These are phyloP conservation scores for Metroxylon sagu DNA, from an alignment of 176 grass and related monocot species.

Conservation along the genomic window DNA sequence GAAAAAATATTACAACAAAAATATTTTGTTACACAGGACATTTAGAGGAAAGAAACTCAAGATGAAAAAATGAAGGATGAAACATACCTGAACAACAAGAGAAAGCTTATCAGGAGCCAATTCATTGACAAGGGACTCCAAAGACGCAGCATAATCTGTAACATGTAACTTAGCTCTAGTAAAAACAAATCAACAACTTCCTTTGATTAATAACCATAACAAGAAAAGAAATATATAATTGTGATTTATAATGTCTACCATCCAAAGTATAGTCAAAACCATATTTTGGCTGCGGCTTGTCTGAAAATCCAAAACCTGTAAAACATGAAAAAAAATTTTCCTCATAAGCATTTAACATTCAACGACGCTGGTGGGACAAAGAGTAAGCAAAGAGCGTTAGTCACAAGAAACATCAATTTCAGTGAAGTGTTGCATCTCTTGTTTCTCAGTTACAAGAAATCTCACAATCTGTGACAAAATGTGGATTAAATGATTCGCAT, in stretches of 20 bases:
- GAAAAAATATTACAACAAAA: constrained; percentile 23
- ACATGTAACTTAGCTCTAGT: constrained; percentile 20
- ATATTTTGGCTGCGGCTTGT: constrained; percentile 96
- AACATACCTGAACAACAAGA: constrained; percentile 82
- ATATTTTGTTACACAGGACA: no score
- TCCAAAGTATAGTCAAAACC: constrained; percentile 97
- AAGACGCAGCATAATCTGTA: constrained; percentile 62
- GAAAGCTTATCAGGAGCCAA: constrained; percentile 74
- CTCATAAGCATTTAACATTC: constrained; percentile 10
- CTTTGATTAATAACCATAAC: no score
- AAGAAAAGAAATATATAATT: no score
- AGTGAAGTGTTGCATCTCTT: no score
- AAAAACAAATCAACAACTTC: neutral
- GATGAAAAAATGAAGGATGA: neutral
- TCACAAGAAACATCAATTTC: no score
- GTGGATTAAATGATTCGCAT: no score
- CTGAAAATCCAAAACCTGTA: constrained; percentile 98
- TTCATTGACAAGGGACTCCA: constrained; percentile 62
- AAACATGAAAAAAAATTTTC: constrained; percentile 11
- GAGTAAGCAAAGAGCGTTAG: neutral
- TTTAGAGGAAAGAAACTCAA: no score
- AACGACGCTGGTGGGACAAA: neutral
- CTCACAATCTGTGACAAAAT: no score
- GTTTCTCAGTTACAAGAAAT: no score
- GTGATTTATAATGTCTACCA: constrained; percentile 35